phyloP scores from a whole-genome alignment of 75 land plant species.

The Cryptomeria japonica region DNA sequence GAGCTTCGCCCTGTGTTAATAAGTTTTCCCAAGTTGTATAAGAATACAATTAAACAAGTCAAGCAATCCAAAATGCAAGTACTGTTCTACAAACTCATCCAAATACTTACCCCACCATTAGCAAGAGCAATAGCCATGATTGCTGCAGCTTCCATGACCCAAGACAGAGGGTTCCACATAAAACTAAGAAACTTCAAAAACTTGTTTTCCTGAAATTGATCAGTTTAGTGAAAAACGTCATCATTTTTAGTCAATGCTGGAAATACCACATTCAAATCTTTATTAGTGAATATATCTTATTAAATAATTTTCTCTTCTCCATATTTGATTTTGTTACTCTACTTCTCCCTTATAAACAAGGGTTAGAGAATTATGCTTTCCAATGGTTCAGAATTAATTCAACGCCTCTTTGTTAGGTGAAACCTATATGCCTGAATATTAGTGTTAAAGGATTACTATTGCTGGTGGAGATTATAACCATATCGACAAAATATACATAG shows the following conservation, averaged over 20 bases:
- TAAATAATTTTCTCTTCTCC: neutral
- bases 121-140: slow-evolving; percentile 75
- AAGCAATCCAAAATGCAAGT: neutral
- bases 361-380: neutral
- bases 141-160: slow-evolving; percentile 85
- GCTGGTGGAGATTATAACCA: neutral
- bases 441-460: neutral
- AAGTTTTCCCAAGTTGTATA: neutral
- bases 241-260: neutral
- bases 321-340: neutral
- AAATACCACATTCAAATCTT: neutral
- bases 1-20: slow-evolving; percentile 55
- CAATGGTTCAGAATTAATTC: neutral
- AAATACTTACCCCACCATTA: slow-evolving; percentile 64
- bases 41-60: neutral
- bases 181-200: slow-evolving; percentile 63
- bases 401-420: neutral
- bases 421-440: neutral
- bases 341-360: neutral
- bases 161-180: slow-evolving; percentile 83
- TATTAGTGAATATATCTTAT: neutral
- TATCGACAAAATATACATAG: neutral
- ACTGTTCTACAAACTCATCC: neutral
- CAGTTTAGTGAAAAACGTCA: neutral
- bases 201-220: slow-evolving; percentile 52